Evolutionary conservation across 371 early-diverging fungal genomes (phyloP), one percentile per base, ranked within the genome.

Genomic region (Ordospora colligata): DNA sequence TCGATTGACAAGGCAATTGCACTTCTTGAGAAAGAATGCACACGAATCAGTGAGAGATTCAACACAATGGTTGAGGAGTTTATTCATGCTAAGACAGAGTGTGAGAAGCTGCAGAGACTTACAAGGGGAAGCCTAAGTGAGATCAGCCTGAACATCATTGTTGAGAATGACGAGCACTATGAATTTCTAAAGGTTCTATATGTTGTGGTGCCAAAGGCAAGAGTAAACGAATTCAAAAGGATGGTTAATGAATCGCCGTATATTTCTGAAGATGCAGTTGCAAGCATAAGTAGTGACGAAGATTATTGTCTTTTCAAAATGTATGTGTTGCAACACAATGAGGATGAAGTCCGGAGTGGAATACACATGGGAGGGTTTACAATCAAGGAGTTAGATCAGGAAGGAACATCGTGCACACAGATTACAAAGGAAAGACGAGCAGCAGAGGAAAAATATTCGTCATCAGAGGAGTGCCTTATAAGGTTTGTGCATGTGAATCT

Each of bases 131-230:
- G 21, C 47, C 32, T 70, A 22, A 17, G 43, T 17, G 70, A 70
- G 22, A 70, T 37, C 43, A 47, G 53, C 47, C 32, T 70, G 7
- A 45, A 21, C 46, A 43, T 58, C 19, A 58, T 58, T 37, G 58
- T 58, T 32, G 58, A 14, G 40, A 45, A 43, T 22, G 7, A 2
- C 8, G 46, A 32, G 17, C 9, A 53, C 4, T 70, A 70, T 22
- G 70, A 70, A 43, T 70, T 70, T 46, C 45, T 70, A 22, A 62
- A 58, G 19, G 70, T 54, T 0, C n/a, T 70, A 0, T 70, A 43
- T 46, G 54, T 70, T 2, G 62, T 70, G 8, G 70, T 70, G 10
- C 21, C 52, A 22, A 70, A 70, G 46, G 32, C 25, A 9, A 23
- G 19, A 2, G 2, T 0, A 8, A n/a, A 12, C 0, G 32, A 58